phyloP scores from a whole-genome alignment of 805 yeast species.

The Myxozyma monticola region DNA sequence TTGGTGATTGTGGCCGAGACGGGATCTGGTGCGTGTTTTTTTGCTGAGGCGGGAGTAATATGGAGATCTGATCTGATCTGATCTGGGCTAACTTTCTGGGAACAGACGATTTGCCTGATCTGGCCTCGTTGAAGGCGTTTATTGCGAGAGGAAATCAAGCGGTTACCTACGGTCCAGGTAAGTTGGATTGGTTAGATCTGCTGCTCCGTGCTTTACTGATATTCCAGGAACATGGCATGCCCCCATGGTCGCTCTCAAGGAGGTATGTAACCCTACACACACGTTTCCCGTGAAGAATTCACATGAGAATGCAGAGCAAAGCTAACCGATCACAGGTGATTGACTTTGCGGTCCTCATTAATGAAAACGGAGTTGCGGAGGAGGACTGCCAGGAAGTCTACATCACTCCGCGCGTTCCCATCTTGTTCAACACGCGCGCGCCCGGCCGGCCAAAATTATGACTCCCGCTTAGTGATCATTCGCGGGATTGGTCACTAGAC shows the following conservation, averaged over 20 bases:
- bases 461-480: too few relatives aligned
- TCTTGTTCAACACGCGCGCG: constrained; percentile 32
- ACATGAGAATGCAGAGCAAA: too few relatives aligned
- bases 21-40: constrained; percentile 35
- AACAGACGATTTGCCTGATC: constrained; percentile 57
- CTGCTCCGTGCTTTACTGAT: background rate
- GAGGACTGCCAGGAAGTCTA: constrained; percentile 84
- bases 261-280: constrained; percentile 26
- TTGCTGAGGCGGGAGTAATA: constrained; percentile 36
- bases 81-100: constrained; percentile 32
- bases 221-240: constrained; percentile 82
- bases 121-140: constrained; percentile 63
- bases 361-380: constrained; percentile 74
- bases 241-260: constrained; percentile 85
- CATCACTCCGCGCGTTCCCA: constrained; percentile 57
- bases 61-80: constrained; percentile 38
- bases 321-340: constrained; percentile 37
- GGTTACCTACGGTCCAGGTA: constrained; percentile 52
- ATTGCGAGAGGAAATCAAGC: constrained; percentile 80
- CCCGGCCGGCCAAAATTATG: too few relatives aligned
- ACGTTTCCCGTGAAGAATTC: too few relatives aligned
- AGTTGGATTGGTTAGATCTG: too few relatives aligned
- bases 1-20: constrained; percentile 77
- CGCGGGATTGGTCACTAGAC: too few relatives aligned
- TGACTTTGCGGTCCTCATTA: constrained; percentile 86